Conservation (phyloP, 2,329 filamentous ascomycete genomes). For the Phialophora verrucosa region DNA sequence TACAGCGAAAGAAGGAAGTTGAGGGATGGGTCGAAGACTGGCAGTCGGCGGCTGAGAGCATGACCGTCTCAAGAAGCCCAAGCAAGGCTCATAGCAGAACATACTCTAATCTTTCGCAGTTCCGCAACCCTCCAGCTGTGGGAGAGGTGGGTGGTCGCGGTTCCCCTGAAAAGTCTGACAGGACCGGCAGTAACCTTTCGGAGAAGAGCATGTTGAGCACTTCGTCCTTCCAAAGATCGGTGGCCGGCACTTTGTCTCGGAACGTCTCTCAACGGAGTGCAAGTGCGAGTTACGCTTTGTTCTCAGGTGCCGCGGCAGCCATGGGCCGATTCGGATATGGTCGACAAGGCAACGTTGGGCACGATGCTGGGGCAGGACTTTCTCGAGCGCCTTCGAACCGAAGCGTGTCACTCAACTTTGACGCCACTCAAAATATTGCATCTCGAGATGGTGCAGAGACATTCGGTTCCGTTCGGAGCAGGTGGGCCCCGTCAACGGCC, state of each 20-base stretch:
- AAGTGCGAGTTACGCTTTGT: constrained; percentile 38
- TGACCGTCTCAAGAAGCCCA: constrained; percentile 38
- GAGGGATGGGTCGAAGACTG: constrained; percentile 41
- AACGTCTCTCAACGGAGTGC: constrained; percentile 37
- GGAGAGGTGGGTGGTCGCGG: constrained; percentile 30
- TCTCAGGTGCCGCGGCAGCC: constrained; percentile 39
- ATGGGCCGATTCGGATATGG: constrained; percentile 32
- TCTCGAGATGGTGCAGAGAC: constrained; percentile 25
- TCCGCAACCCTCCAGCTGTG: constrained; percentile 36
- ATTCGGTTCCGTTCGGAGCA: constrained; percentile 32
- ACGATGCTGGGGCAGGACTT: constrained; percentile 14
- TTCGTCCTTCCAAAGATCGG: constrained; percentile 37
- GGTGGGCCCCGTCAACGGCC: constrained; percentile 17
- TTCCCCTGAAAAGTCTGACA: constrained; percentile 54
- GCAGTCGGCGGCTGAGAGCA: constrained; percentile 39
- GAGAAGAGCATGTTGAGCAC: constrained; percentile 51
- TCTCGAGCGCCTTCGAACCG: constrained; percentile 36
- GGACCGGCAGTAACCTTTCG: constrained; percentile 64
- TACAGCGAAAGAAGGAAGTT: constrained; percentile 39
- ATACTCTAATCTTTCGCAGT: constrained; percentile 39
- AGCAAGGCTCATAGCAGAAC: constrained; percentile 38
- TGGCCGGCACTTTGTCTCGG: constrained; percentile 46
- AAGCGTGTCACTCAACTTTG: constrained; percentile 36
- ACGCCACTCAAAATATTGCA: constrained; percentile 8
- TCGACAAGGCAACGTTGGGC: constrained; percentile 14